These are phyloP conservation scores for Fusarium sp. DNA, from an alignment of 2,329 filamentous ascomycete species.

Conservation along the genomic window DNA sequence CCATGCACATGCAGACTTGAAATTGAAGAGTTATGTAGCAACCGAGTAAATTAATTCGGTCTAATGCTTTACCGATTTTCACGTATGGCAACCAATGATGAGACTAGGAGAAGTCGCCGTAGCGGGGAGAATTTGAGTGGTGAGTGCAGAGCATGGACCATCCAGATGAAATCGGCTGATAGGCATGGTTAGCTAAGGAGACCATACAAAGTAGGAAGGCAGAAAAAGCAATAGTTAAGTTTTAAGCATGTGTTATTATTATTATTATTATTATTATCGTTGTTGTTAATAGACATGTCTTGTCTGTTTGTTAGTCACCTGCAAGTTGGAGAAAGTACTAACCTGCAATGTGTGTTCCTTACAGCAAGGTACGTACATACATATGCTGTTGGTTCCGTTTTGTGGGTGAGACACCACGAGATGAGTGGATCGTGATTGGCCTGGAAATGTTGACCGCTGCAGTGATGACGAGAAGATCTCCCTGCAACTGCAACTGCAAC, in stretches of 20 bases:
- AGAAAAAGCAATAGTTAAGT: background rate
- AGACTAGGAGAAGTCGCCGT: background rate
- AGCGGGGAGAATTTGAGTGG: background rate
- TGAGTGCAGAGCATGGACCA: constrained; percentile 8
- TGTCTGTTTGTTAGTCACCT: background rate
- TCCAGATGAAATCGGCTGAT: constrained; percentile 6
- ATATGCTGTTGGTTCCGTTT: constrained; percentile 9
- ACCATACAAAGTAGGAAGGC: background rate
- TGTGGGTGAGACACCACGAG: constrained; percentile 41
- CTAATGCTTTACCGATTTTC: constrained; percentile 14
- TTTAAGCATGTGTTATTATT: background rate
- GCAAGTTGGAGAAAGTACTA: background rate
- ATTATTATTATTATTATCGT: too few relatives aligned
- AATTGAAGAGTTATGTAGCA: background rate
- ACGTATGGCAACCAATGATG: constrained; percentile 17
- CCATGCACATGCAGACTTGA: constrained; percentile 8
- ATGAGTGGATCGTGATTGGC: constrained; percentile 34
- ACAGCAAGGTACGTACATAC: background rate
- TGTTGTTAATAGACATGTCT: background rate
- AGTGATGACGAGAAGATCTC: constrained; percentile 18
- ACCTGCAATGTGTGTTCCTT: too few relatives aligned
- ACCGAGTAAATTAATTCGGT: constrained; percentile 15
- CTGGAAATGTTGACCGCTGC: constrained; percentile 15
- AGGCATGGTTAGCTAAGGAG: background rate
- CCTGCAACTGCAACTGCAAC: constrained; percentile 6